Evolutionary conservation across 1,284 basidiomycete species (phyloP), one percentile per base, ranked within the genome.

Genomic region (Pseudozyma sp.): DNA sequence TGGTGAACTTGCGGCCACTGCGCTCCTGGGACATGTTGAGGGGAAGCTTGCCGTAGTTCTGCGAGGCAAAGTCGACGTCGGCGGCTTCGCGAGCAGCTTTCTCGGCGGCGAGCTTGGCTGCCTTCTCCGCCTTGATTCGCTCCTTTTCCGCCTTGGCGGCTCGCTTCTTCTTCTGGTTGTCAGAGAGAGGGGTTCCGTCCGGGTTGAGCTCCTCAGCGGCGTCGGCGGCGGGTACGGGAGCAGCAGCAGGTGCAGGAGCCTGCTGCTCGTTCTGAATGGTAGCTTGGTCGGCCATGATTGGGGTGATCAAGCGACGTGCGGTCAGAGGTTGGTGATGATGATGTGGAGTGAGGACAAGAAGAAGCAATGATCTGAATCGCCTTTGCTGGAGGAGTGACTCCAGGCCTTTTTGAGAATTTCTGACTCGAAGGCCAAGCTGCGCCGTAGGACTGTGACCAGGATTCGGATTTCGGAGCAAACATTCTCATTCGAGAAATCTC

Each of bases 141-240:
- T 86, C 85, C 79, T 99, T 98, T 86, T 97, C 94, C 17, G 91
- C 92, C 68, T 92, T 92, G 85, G 96, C 97, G 33, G 92, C 92
- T 35, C 90, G 89, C 87, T 95, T 97, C 88, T 98, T 98, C 72
- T 94, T 86, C 81, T 96, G 94, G 83, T 88, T 94, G 87, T 97
- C 97, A 64, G 92, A 91, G 7, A 92, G 91, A 29, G 82, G 82
- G 8, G 81, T 84, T 30, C 82, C 82, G 49, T 84, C 82, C 11
- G 76, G 73, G 76, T 79, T 82, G 64, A 73, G 70, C 65, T 73
- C 70, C 54, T 73, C 70, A 17, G 61, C 43, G 50, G 51, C 70
- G 10, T 65, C 64, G 40, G 46, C 56, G 16, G 56, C 39, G 29
- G 55, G 43, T 24, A 49, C 39, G 31, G 52, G 43, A 14, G 60